Percentiles rank a stretch among this genome's conserved stretches.
Evolutionary conservation across 805 yeast genomes (phyloP).

Genomic region (Ogataea degrootiae): DNA sequence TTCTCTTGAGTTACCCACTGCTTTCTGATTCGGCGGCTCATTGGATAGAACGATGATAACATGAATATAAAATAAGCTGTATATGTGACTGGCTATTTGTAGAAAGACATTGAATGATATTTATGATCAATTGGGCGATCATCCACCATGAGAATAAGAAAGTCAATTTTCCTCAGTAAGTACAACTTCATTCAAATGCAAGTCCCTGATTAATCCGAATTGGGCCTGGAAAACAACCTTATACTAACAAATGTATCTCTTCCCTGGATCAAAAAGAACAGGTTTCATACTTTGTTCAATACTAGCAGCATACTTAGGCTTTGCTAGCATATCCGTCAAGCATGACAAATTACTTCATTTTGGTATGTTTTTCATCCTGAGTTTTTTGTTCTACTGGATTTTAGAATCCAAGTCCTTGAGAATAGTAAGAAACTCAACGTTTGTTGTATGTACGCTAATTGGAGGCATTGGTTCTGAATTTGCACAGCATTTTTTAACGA

Average conservation of each 20-base stretch:
- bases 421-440: conserved; percentile 29
- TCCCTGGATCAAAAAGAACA: not conserved
- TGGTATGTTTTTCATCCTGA: conserved; percentile 38
- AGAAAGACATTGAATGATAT: no score
- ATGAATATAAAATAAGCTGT: no score
- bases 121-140: no score
- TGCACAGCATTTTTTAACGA: conserved; percentile 39
- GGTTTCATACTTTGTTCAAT: conserved; percentile 16
- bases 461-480: conserved; percentile 47
- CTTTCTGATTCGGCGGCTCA: no score
- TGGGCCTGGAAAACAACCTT: not conserved
- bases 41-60: no score
- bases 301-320: conserved; percentile 40
- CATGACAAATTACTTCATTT: conserved; percentile 49
- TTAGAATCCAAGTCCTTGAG: conserved; percentile 34
- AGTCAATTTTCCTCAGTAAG: conserved; percentile 2
- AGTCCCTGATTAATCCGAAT: not conserved
- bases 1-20: no score
- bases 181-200: not conserved
- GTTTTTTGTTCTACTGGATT: conserved; percentile 43
- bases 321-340: conserved; percentile 40
- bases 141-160: not conserved
- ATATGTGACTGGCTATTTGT: no score
- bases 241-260: not conserved
- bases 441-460: conserved; percentile 37